Base-by-base conservation (phyloP, 495 filamentous ascomycete genomes). In the Bryoglossum gracile region DNA sequence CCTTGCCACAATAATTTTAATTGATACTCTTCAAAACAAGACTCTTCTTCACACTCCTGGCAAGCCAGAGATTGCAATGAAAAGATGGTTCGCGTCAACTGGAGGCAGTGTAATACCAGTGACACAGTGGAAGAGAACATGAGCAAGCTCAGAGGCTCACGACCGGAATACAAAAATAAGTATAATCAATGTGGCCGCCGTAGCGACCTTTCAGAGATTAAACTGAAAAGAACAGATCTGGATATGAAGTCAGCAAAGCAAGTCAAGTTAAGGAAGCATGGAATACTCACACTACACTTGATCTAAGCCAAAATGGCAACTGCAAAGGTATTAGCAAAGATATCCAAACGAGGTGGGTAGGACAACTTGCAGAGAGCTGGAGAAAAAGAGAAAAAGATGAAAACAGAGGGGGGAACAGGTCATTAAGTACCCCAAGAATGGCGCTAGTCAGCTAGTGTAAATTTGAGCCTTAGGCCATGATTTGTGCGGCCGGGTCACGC, bases 191-290 rank as follows among this genome's bases (percentile, higher is more conserved):
- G 77, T 84, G 75, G 76, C 72, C 73, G 73, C 79, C 72, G 69
- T 83, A 78, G 81, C 64, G 59, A 61, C 68, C 65, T 78, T 77
- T 76, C 75, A 80, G 76, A 77, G 73, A 79, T 90, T 89, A 90
- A 88, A 90, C 85, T 91, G 84, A 89, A 89, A 90, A 94, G 87
- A 94, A 94, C 87, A 94, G 87, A 92, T 94, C 26, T 30, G 26
- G 5, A 30, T 5, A n/a, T 5, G 26, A 30, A 6, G 13, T 30
- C 13, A 30, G 26, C 26, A 6, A 13, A 30, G 13, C 13, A 13
- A 6, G 5, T 5, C 13, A 13, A 13, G 26, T 6, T 13, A 13
- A 30, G 26, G 26, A 13, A 30, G 5, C 13, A 13, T 5, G 26
- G 26, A 13, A 13, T 13, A 30, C 26, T 30, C 26, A 30, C 26